Evolutionary conservation across 768 basidiomycete genomes (phyloP), one percentile per base, ranked within the genome.

Genomic region (Pulveroboletus frians): DNA sequence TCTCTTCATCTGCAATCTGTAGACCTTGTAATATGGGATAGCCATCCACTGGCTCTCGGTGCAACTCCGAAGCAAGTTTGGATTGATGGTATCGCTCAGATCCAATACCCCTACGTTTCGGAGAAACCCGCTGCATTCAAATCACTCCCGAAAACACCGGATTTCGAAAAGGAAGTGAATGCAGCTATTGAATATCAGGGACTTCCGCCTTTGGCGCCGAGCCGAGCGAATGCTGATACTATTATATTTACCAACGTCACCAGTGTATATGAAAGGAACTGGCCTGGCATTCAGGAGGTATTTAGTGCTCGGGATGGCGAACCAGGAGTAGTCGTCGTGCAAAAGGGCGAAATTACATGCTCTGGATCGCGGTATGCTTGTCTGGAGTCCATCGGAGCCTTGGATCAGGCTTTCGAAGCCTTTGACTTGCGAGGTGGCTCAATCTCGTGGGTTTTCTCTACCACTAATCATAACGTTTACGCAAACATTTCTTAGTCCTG

Each of bases 11-110:
- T 4, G 7, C 14, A 20, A 31, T 15, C 23, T 14, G 11, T 29
- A 85, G 85, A 91, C 67, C 39, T 89, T 43, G 83, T 90, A 13
- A 59, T 89, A 2, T 86, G 84, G 84, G 84, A 86, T 57, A 80
- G 78, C 32, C 88, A 90, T 65, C 90, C 90, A 1, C 74, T 93
- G 14, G 71, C 80, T 1, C 71, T 92, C 10, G 87, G 87, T 18
- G 87, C 88, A 18, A 83, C 88, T 0, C 89, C 89, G 4, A 73
- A 76, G 43, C 88, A 92, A 70, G 87, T 89, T 9, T 90, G 77
- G 68, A 88, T 92, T 51, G 91, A 94, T 58, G 92, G 91, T 3
- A 84, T 92, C 42, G 61, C 85, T 1, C 91, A 94, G 58, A 57
- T 85, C 2, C 59, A 70, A 39, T 59, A 67, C 3, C 75, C 83